Evolutionary conservation across 2,329 filamentous ascomycete genomes (phyloP).

Genomic region (Aspergillus viridinutans): DNA sequence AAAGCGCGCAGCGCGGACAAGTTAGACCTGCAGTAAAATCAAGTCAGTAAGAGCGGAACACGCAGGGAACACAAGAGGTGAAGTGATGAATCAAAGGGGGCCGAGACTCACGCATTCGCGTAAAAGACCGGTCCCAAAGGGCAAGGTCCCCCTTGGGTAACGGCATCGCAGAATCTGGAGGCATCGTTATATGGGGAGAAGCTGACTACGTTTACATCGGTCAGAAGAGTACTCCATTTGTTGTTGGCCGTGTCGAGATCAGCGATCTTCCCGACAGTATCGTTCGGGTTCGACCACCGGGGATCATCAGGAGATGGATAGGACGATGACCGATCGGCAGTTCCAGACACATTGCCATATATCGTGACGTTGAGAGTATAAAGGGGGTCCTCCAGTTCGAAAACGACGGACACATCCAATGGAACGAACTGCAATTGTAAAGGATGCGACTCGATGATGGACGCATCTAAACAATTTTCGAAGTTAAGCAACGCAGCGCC

Average conservation of each 20-base stretch:
- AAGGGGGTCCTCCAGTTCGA: constrained; percentile 57
- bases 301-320: constrained; percentile 59
- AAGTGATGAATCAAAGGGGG: neutral
- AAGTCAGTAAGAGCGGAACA: neutral
- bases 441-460: constrained; percentile 56
- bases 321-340: constrained; percentile 43
- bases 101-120: constrained; percentile 44
- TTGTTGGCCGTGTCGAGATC: constrained; percentile 55
- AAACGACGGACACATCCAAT: constrained; percentile 67
- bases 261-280: constrained; percentile 72
- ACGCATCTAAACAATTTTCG: constrained; percentile 70
- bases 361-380: constrained; percentile 72
- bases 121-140: constrained; percentile 72
- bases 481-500: constrained; percentile 69
- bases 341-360: constrained; percentile 87
- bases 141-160: constrained; percentile 58
- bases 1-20: constrained; percentile 62
- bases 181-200: constrained; percentile 63
- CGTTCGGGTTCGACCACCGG: constrained; percentile 58
- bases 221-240: constrained; percentile 69
- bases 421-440: constrained; percentile 75
- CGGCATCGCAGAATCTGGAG: constrained; percentile 62
- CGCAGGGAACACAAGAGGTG: neutral
- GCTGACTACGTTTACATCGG: constrained; percentile 68
- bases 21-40: constrained; percentile 37